Conservation (phyloP, 805 yeast species). For the Saccharomycopsis lassenensis region DNA sequence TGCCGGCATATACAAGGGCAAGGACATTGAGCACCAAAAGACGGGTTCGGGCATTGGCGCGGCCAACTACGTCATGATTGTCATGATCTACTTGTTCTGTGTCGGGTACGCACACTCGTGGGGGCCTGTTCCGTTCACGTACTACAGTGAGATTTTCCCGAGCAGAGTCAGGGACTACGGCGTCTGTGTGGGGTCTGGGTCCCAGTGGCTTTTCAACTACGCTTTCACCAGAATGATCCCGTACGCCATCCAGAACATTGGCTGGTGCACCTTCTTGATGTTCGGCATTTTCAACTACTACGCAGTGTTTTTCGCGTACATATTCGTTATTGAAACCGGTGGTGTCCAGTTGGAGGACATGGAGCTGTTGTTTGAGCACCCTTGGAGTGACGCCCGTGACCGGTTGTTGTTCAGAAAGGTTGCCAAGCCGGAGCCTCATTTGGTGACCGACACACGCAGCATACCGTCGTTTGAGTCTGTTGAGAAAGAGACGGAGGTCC, state of each 20-base stretch:
- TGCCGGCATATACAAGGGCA: slow-evolving; percentile 28
- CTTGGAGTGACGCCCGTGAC: slow-evolving; percentile 1
- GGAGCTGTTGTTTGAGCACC: slow-evolving; percentile 25
- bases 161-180: slow-evolving; percentile 32
- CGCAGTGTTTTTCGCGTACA: slow-evolving; percentile 40
- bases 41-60: slow-evolving; percentile 29
- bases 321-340: slow-evolving; percentile 28
- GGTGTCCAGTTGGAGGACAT: slow-evolving; percentile 4
- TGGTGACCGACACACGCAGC: too few species aligned
- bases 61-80: slow-evolving; percentile 35
- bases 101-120: slow-evolving; percentile 32
- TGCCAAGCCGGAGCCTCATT: too few species aligned
- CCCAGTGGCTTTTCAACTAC: slow-evolving; percentile 41
- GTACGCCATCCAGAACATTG: slow-evolving; percentile 32
- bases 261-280: slow-evolving; percentile 35
- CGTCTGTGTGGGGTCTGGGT: slow-evolving; percentile 33
- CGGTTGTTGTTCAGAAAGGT: too few species aligned
- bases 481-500: too few species aligned
- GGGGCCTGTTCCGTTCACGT: slow-evolving; percentile 38
- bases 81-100: slow-evolving; percentile 37
- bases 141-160: slow-evolving; percentile 35
- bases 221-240: slow-evolving; percentile 36
- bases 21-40: not conserved
- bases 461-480: too few species aligned
- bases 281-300: slow-evolving; percentile 24